A percentile compares a stretch with the other conserved stretches of the same genome.
Evolutionary conservation across 2,329 filamentous ascomycete genomes (phyloP).

Genomic region (Alternaria ventricosa): DNA sequence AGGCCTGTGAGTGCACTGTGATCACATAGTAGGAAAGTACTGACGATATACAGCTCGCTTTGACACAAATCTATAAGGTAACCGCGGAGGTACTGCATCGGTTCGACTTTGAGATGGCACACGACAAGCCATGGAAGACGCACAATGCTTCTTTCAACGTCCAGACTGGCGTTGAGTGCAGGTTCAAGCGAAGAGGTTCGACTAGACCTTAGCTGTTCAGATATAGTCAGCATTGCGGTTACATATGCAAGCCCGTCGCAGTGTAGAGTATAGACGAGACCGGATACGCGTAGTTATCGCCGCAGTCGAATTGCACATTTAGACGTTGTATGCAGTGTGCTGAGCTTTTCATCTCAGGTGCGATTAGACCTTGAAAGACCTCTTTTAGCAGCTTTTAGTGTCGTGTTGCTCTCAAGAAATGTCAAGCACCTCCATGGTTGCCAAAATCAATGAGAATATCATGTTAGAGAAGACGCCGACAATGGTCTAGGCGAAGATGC

Average conservation of each 20-base stretch:
- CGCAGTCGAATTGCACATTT: neutral
- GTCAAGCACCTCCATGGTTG: too few relatives aligned
- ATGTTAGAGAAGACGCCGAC: neutral
- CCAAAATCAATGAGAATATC: neutral
- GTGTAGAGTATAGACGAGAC: neutral
- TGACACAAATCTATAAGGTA: conserved; percentile 30
- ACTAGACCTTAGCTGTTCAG: neutral
- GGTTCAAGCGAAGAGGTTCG: conserved; percentile 6
- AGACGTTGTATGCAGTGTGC: neutral
- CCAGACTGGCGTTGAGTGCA: conserved; percentile 24
- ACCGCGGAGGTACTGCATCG: conserved; percentile 25
- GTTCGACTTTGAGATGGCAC: conserved; percentile 25
- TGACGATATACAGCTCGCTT: conserved; percentile 8
- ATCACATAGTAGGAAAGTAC: neutral
- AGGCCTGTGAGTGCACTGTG: conserved; percentile 51
- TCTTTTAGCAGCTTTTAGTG: neutral
- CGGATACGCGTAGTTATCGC: neutral
- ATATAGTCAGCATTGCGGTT: neutral
- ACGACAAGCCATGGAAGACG: conserved; percentile 29
- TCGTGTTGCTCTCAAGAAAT: neutral
- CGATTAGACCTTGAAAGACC: neutral
- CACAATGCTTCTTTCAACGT: conserved; percentile 27
- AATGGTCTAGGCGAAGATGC: neutral
- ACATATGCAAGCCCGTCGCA: neutral
- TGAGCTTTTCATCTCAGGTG: neutral